A percentile compares a stretch with the other conserved stretches of the same genome.
Evolutionary conservation across 2,329 filamentous ascomycete species (phyloP).

Genomic region (Clarireedia paspali): DNA sequence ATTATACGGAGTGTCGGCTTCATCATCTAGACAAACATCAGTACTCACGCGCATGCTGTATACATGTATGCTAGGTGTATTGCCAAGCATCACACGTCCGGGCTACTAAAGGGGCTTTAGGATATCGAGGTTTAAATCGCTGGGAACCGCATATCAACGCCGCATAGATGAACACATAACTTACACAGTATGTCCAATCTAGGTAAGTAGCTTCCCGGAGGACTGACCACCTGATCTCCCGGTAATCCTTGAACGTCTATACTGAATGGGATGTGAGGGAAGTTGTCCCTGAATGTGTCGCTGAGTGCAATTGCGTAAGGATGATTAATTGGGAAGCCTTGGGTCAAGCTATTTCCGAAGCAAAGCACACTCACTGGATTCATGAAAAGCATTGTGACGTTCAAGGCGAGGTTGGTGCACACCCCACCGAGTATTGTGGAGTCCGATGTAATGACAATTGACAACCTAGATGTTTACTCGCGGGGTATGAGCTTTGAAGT

Average conservation of each 20-base stretch:
- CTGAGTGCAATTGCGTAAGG: constrained; percentile 47
- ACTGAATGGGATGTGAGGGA: constrained; percentile 36
- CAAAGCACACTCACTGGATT: constrained; percentile 23
- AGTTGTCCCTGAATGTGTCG: constrained; percentile 38
- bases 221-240: constrained; percentile 41
- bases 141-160: too few relatives aligned
- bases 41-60: background rate
- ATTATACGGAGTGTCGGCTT: constrained; percentile 32
- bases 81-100: background rate
- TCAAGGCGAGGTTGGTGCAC: background rate
- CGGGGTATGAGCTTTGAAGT: too few relatives aligned
- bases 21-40: constrained; percentile 11
- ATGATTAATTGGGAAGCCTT: constrained; percentile 41
- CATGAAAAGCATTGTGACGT: constrained; percentile 16
- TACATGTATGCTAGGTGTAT: background rate
- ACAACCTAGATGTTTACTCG: background rate
- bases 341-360: constrained; percentile 40
- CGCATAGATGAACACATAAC: constrained; percentile 11
- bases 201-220: constrained; percentile 23
- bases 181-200: constrained; percentile 30
- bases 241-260: constrained; percentile 41
- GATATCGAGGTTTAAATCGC: background rate
- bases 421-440: background rate
- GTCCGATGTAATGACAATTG: background rate
- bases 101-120: background rate